Evolutionary conservation across 2,329 filamentous ascomycete genomes (phyloP).

Genomic region (Paecilomyces dactylethromorphus): DNA sequence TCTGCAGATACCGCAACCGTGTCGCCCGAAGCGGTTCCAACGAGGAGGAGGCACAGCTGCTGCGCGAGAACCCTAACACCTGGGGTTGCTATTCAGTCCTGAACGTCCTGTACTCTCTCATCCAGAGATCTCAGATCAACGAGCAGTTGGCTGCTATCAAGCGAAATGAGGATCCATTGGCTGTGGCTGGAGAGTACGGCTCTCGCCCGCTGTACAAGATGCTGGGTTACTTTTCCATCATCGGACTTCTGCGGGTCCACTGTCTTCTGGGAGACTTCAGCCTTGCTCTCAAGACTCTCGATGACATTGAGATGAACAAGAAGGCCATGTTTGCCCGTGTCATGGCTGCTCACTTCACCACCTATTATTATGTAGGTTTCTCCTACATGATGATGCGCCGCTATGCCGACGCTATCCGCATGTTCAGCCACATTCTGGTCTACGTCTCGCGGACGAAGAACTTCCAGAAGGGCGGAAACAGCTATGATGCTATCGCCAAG

Average conservation of each 20-base stretch:
- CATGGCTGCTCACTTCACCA: constrained; percentile 99
- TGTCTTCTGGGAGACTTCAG: constrained; percentile 96
- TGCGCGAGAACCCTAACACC: constrained; percentile 95
- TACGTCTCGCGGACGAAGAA: constrained; percentile 99
- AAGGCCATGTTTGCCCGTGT: constrained; percentile 99
- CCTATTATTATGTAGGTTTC: constrained; percentile 99
- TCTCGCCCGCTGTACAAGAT: constrained; percentile 92
- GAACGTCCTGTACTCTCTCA: constrained; percentile 98
- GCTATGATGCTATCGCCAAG: constrained; percentile 96
- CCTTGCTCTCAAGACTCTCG: constrained; percentile 94
- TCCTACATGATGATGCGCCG: constrained; percentile 99
- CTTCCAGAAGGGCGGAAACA: constrained; percentile 92
- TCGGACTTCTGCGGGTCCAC: constrained; percentile 92
- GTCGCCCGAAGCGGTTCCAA: constrained; percentile 75
- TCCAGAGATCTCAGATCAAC: constrained; percentile 95
- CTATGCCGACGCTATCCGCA: constrained; percentile 97
- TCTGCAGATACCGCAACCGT: constrained; percentile 92
- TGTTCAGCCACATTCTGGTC: constrained; percentile 99
- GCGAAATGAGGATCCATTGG: constrained; percentile 80
- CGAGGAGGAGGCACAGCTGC: constrained; percentile 83
- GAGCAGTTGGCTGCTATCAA: constrained; percentile 95
- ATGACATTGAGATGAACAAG: constrained; percentile 99
- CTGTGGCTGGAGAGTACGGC: constrained; percentile 91
- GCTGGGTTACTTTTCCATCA: constrained; percentile 99
- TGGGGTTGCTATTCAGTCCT: constrained; percentile 99